phyloP scores from a whole-genome alignment of 1,139 yeast species.

The Scheffersomyces lignicola region DNA sequence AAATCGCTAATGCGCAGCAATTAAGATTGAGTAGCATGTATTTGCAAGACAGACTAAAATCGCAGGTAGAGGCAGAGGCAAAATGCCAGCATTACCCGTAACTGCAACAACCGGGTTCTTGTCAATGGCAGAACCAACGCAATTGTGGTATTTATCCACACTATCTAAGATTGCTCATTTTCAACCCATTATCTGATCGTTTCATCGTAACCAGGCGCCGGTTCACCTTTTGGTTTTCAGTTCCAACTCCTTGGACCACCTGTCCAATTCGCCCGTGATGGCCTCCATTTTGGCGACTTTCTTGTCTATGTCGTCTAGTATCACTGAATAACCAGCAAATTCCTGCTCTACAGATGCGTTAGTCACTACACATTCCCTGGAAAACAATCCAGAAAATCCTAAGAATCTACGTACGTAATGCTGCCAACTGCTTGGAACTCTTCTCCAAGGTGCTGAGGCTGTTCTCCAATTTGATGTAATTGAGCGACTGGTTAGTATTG shows the following conservation, averaged over 20 bases:
- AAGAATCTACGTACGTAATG: constrained; percentile 30
- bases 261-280: constrained; percentile 55
- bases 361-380: constrained; percentile 8
- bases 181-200: no score
- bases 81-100: no score
- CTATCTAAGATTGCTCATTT: no score
- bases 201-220: no score
- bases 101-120: no score
- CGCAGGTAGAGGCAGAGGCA: no score
- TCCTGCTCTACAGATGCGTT: constrained; percentile 26
- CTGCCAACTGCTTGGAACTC: constrained; percentile 29
- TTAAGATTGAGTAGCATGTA: no score
- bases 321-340: constrained; percentile 24
- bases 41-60: no score
- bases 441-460: constrained; percentile 40
- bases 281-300: constrained; percentile 46
- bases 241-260: constrained; percentile 58
- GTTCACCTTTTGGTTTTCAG: no score
- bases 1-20: no score
- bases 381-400: background rate
- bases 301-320: constrained; percentile 44
- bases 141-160: no score
- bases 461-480: constrained; percentile 55
- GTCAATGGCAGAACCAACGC: no score
- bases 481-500: constrained; percentile 58